Conservation (phyloP, 2,329 filamentous ascomycete genomes). For the Purpureocillium lavendulum region DNA sequence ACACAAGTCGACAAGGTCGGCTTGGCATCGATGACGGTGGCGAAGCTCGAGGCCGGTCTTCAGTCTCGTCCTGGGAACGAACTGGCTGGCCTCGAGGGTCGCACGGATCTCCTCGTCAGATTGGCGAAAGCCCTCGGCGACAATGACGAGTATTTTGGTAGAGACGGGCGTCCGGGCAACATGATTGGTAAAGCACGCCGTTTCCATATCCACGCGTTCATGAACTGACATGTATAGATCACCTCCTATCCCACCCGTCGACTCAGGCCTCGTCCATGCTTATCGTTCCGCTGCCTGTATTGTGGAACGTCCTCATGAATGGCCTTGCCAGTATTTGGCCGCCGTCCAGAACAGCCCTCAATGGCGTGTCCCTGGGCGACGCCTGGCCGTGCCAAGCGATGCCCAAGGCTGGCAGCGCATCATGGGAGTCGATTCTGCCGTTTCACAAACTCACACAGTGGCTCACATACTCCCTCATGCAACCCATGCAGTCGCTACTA, state of each 20-base stretch:
- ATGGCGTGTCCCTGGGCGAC: constrained; percentile 81
- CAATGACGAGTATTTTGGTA: constrained; percentile 77
- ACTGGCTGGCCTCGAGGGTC: constrained; percentile 77
- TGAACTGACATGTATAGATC: constrained; percentile 50
- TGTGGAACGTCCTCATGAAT: constrained; percentile 88
- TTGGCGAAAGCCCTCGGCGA: constrained; percentile 66
- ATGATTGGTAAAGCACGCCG: constrained; percentile 64
- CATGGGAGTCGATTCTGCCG: constrained; percentile 73
- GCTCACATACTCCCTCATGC: constrained; percentile 90
- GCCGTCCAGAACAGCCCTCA: constrained; percentile 72
- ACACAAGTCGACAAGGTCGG: constrained; percentile 84
- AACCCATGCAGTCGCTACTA: constrained; percentile 76
- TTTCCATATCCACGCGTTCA: background rate
- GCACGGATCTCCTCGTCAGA: constrained; percentile 68
- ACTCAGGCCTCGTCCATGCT: constrained; percentile 84
- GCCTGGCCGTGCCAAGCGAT: constrained; percentile 87
- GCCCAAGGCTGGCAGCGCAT: constrained; percentile 47
- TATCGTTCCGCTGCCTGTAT: constrained; percentile 74
- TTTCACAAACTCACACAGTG: constrained; percentile 95
- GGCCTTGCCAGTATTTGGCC: constrained; percentile 87
- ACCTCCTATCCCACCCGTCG: constrained; percentile 83
- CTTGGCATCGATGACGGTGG: constrained; percentile 63
- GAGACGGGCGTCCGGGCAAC: constrained; percentile 78
- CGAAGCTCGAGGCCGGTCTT: constrained; percentile 69
- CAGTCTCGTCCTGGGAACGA: constrained; percentile 77